Conservation (phyloP, 2,329 filamentous ascomycete genomes). For the Phaeoacremonium minimum region DNA sequence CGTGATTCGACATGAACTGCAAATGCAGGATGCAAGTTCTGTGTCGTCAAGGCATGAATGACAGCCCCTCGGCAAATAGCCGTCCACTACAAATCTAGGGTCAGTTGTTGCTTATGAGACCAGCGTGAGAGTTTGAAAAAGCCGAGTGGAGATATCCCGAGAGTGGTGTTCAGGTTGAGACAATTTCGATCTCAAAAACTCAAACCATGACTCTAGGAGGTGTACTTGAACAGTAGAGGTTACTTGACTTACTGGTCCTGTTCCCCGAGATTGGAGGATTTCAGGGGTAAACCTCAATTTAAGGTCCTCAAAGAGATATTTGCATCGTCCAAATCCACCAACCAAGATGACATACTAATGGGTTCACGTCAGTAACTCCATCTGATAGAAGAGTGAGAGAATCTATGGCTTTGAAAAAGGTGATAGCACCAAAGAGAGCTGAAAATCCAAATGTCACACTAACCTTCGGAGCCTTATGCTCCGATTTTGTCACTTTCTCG, state of each 20-base stretch:
- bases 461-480: constrained; percentile 18
- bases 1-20: constrained; percentile 4
- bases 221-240: too few species aligned
- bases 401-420: too few species aligned
- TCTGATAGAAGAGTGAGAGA: neutral
- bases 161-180: too few species aligned
- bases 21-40: neutral
- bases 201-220: rapidly evolving
- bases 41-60: constrained; percentile 4
- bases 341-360: constrained; percentile 30
- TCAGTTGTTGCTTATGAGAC: neutral
- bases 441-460: neutral
- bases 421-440: too few species aligned
- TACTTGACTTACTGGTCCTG: constrained; percentile 25
- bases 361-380: neutral
- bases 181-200: too few species aligned
- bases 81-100: constrained; percentile 8
- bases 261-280: constrained; percentile 23
- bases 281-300: neutral
- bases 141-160: too few species aligned
- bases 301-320: constrained; percentile 19
- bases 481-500: constrained; percentile 8
- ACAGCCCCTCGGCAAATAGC: constrained; percentile 16
- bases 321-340: constrained; percentile 30
- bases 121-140: neutral